A percentile compares a stretch with the other conserved stretches of the same genome.
Conservation (phyloP, 1,284 basidiomycete genomes). For the Microstroma glucosiphilum region DNA sequence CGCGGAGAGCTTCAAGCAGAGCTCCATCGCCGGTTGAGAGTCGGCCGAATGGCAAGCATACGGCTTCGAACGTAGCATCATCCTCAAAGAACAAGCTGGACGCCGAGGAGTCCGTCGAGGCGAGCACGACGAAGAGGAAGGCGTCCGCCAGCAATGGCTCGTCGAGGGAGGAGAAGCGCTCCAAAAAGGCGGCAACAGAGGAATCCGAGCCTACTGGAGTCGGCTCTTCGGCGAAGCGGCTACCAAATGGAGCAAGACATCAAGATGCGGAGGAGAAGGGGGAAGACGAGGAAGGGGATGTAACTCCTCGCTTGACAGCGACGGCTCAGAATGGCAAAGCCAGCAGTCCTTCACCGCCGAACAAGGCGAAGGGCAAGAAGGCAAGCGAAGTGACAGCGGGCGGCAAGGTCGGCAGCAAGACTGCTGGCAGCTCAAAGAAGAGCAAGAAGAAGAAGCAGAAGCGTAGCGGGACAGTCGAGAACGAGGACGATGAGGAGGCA, state of each 20-base stretch:
- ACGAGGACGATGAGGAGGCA: conserved; percentile 5
- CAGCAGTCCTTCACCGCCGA: background rate
- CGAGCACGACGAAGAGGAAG: conserved; percentile 25
- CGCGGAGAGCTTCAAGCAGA: background rate
- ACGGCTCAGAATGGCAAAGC: conserved; percentile 8
- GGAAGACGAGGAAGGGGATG: background rate
- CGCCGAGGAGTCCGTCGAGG: conserved; percentile 14
- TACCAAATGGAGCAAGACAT: background rate
- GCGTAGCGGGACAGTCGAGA: conserved; percentile 10
- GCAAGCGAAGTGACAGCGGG: background rate
- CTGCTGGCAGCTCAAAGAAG: conserved; percentile 11
- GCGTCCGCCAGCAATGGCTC: conserved; percentile 19
- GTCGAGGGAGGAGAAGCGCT: conserved; percentile 27
- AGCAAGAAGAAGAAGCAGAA: conserved; percentile 33
- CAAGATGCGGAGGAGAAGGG: background rate
- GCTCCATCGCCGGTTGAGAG: conserved; percentile 2
- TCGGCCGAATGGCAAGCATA: conserved; percentile 4
- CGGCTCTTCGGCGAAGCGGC: background rate
- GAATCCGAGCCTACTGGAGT: background rate
- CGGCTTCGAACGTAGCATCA: conserved; percentile 24
- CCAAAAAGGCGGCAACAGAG: conserved; percentile 10
- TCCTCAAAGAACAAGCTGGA: conserved; percentile 37
- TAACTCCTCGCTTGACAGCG: background rate
- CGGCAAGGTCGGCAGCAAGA: conserved; percentile 16
- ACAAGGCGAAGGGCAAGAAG: background rate